Base-by-base conservation (phyloP, 306 rosid species). In the Rosa rugosa region DNA sequence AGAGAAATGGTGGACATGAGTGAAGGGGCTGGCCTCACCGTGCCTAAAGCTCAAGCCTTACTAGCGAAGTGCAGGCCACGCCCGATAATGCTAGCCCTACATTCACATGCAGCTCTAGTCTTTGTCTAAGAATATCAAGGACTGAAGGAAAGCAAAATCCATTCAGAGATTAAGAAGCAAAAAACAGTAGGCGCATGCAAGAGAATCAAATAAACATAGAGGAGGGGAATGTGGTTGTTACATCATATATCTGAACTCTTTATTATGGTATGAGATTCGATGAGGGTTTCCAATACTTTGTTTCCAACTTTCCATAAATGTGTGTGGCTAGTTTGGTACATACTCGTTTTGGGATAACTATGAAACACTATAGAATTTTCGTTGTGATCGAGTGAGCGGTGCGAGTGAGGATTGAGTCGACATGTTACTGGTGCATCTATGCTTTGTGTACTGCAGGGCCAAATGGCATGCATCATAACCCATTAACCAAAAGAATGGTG, bases 11-110 rank as follows among this genome's bases (percentile, higher is more conserved):
- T 83, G 25, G 72, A 80, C 27, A 80, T 86, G 89, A 73, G 64
- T 36, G 84, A 83, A 51, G 82, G 80, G 14, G 45, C n/a, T 54
- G 85, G 85, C 7, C 57, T 82, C 56, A 56, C 77, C 49, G 57
- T 78, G 76, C 80, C 85, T 5, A 73, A 44, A 57, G 72, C 76
- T 16, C 75, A 68, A 27, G 59, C 76, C 0, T 62, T 78, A 10
- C 45, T 51, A 20, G 73, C 84, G 23, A 56, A 71, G 41, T 80
- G 77, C 16, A 76, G 78, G 75, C 89, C 86, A 68, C 83, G 82
- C 23, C 81, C 75, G 20, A 66, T 14, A 34, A 84, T 88, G 84
- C 6, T 51, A 2, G 5, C 64, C 50, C 44, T 75, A 8, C 73
- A 67, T 17, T 75, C 75, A 34, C 76, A n/a, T n/a, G n/a, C n/a